Conservation (phyloP, 805 yeast species). For the Saturnispora sekii region DNA sequence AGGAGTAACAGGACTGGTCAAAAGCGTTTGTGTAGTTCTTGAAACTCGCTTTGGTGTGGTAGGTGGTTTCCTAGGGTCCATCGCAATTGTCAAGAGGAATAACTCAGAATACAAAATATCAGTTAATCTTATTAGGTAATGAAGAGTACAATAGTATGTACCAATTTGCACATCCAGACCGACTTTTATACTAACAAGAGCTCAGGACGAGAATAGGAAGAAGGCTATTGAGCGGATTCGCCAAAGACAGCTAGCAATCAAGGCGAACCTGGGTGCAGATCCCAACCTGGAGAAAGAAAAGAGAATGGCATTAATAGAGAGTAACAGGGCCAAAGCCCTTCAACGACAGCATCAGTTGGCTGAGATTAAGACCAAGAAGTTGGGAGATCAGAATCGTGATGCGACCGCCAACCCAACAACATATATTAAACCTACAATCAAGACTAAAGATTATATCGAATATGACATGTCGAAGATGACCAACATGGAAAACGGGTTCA, state of each 20-base stretch:
- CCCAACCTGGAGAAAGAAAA: not conserved
- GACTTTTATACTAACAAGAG: not conserved
- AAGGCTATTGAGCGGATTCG: conserved; percentile 51
- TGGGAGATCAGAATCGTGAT: not conserved
- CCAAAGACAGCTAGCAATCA: conserved; percentile 28
- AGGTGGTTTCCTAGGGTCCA: conserved; percentile 4
- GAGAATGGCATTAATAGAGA: conserved; percentile 36
- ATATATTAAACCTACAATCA: conserved; percentile 37
- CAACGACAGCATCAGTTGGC: conserved; percentile 21
- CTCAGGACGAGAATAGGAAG: conserved; percentile 53
- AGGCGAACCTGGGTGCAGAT: not conserved
- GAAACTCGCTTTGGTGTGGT: conserved; percentile 8
- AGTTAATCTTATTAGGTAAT: not conserved
- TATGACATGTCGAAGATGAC: conserved; percentile 87
- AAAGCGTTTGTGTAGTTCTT: conserved; percentile 1
- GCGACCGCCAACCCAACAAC: conserved; percentile 5
- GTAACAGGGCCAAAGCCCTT: conserved; percentile 45
- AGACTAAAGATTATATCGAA: conserved; percentile 62
- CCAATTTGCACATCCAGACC: not conserved
- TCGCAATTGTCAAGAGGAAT: not conserved
- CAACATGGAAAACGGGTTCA: conserved; percentile 81
- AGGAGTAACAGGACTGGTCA: conserved; percentile 35
- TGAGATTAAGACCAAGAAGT: conserved; percentile 7
- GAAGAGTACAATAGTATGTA: conserved; percentile 1
- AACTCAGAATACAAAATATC: too few relatives aligned